Conservation (phyloP, 2,329 filamentous ascomycete species). For the Lasiodiplodia sp. region DNA sequence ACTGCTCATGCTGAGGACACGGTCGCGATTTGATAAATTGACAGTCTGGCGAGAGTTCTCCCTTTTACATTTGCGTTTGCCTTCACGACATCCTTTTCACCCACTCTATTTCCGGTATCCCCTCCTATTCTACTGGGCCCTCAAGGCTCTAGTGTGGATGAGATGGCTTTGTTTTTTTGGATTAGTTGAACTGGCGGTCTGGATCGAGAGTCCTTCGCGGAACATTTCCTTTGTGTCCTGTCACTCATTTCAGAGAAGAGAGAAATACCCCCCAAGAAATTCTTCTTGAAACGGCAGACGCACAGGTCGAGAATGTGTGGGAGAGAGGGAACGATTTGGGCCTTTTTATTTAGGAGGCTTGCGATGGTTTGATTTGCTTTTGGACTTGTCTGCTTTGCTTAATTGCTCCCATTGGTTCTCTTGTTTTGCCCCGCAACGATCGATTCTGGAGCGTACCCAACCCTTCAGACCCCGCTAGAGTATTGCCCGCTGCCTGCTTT, state of each 20-base stretch:
- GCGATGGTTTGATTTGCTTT: conserved; percentile 14
- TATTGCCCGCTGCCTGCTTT: neutral
- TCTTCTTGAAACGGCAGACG: conserved; percentile 12
- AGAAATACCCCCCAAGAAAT: conserved; percentile 15
- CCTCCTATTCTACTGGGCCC: neutral
- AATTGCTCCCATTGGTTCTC: conserved; percentile 4
- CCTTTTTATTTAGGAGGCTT: conserved; percentile 11
- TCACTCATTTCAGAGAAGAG: conserved; percentile 25
- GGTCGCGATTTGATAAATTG: conserved; percentile 27
- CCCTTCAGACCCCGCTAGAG: conserved; percentile 7
- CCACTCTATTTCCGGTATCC: conserved; percentile 22
- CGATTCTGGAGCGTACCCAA: neutral
- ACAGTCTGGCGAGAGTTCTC: conserved; percentile 17
- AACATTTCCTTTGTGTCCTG: conserved; percentile 18
- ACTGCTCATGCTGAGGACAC: conserved; percentile 17
- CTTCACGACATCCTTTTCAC: conserved; percentile 25
- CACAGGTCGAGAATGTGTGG: conserved; percentile 17
- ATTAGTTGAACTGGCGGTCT: conserved; percentile 7
- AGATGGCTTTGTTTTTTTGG: conserved; percentile 20
- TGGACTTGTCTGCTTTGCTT: conserved; percentile 19
- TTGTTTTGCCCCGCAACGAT: neutral
- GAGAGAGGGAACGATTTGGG: conserved; percentile 6
- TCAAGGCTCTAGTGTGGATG: neutral
- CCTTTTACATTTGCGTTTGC: conserved; percentile 19
- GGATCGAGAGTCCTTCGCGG: conserved; percentile 25